Percentiles rank a stretch among this genome's conserved stretches.
Evolutionary conservation across 257 asterid species (phyloP).

Genomic region (Solanum acaule): DNA sequence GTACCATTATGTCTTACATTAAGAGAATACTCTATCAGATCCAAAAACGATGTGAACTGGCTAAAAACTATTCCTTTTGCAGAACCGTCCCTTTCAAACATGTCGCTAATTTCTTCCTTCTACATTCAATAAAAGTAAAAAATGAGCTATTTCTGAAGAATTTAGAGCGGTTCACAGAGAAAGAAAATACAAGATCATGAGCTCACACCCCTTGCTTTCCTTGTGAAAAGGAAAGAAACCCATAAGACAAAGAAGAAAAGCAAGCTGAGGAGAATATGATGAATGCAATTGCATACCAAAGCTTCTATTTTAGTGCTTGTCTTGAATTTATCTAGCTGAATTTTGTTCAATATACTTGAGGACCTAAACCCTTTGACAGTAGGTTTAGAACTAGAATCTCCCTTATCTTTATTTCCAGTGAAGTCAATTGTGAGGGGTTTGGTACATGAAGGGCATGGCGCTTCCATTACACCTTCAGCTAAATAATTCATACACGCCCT

Average conservation of each 20-base stretch:
- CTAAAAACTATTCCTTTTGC: not conserved
- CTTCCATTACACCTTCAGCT: slow-evolving; percentile 47
- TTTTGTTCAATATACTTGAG: slow-evolving; percentile 73
- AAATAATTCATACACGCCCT: slow-evolving; percentile 59
- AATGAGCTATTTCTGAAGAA: not conserved
- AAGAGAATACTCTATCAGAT: not conserved
- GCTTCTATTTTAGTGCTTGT: slow-evolving; percentile 92
- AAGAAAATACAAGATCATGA: not conserved
- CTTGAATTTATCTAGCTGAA: slow-evolving; percentile 51
- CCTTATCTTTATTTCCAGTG: slow-evolving; percentile 32
- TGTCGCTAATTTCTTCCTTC: not conserved
- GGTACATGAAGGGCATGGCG: slow-evolving; percentile 68
- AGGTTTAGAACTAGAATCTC: slow-evolving; percentile 35
- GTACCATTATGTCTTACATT: not conserved
- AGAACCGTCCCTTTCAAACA: not conserved
- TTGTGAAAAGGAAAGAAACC: not conserved
- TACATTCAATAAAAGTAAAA: not conserved
- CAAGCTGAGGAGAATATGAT: not conserved
- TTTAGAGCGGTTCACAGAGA: not conserved
- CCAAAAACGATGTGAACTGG: not conserved
- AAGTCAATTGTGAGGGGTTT: slow-evolving; percentile 61
- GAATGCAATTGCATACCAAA: slow-evolving; percentile 41
- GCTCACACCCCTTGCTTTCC: not conserved
- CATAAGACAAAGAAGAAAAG: no score
- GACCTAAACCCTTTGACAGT: slow-evolving; percentile 59